phyloP scores from a whole-genome alignment of 352 stramenopile species.

The Globisporangium nunn region DNA sequence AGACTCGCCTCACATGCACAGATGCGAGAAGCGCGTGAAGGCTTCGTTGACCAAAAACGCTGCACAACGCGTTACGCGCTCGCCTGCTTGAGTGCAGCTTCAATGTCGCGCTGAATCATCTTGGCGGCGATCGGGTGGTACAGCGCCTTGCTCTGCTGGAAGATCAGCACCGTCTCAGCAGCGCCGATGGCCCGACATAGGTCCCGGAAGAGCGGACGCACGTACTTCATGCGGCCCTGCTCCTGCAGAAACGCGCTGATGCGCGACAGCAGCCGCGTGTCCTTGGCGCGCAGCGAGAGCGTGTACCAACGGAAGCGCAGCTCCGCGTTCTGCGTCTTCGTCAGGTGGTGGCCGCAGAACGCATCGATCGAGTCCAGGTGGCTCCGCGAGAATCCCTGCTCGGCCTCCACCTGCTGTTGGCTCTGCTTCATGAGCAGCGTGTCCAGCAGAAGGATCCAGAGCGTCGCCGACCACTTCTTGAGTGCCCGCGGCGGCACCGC shows the following conservation, averaged over 20 bases:
- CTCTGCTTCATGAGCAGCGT: slow-evolving; percentile 25
- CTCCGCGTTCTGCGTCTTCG: slow-evolving; percentile 53
- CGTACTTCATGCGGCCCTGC: slow-evolving; percentile 74
- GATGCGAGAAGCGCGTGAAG: too few relatives aligned
- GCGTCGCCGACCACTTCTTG: slow-evolving; percentile 32
- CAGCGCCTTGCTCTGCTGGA: slow-evolving; percentile 42
- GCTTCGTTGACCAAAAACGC: too few relatives aligned
- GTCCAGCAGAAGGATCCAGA: slow-evolving; percentile 57
- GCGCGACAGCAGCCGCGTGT: slow-evolving; percentile 31
- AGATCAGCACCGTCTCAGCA: slow-evolving; percentile 22
- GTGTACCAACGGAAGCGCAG: slow-evolving; percentile 70
- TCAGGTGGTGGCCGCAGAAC: slow-evolving; percentile 40
- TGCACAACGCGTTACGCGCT: neutral
- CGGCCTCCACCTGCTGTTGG: neutral
- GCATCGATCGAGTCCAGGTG: slow-evolving; percentile 53
- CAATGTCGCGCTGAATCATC: slow-evolving; percentile 61
- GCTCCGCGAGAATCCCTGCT: slow-evolving; percentile 11
- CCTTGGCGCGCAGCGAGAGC: slow-evolving; percentile 39
- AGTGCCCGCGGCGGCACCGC: slow-evolving; percentile 2
- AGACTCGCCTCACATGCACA: too few relatives aligned
- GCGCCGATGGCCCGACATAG: slow-evolving; percentile 31
- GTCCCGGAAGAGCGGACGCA: slow-evolving; percentile 59
- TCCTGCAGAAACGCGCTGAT: slow-evolving; percentile 49
- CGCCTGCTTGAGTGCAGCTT: slow-evolving; percentile 3
- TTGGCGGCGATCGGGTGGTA: slow-evolving; percentile 71